Percentiles rank a stretch among this genome's conserved stretches.
These are phyloP conservation scores for Ceratocystis cubensis DNA, from an alignment of 2,329 filamentous ascomycete genomes.

Conservation along the genomic window DNA sequence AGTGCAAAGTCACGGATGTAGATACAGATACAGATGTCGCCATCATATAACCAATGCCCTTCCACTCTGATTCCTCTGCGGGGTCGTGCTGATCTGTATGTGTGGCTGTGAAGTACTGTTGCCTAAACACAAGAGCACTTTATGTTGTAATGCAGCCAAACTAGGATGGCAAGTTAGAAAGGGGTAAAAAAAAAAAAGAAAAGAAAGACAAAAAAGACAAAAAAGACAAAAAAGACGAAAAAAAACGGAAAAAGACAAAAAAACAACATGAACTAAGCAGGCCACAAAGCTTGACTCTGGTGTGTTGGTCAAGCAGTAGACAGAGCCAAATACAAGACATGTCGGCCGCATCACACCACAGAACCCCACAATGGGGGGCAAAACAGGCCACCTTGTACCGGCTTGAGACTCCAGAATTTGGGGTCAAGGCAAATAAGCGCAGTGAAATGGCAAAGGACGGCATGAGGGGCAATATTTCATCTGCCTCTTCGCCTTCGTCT, in stretches of 20 bases:
- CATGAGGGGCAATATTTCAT: not conserved
- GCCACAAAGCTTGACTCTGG: not conserved
- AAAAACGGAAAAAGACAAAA: not conserved
- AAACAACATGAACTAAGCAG: not conserved
- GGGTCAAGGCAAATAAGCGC: not conserved
- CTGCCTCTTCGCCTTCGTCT: too few relatives aligned
- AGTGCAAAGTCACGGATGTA: too few relatives aligned
- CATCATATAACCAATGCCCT: too few relatives aligned
- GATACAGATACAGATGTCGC: too few relatives aligned
- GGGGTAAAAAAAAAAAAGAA: not conserved
- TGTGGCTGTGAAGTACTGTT: not conserved
- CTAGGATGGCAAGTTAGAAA: not conserved
- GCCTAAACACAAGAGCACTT: not conserved
- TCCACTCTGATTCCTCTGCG: too few relatives aligned
- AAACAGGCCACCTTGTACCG: constrained; percentile 13
- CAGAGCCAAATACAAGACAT: not conserved
- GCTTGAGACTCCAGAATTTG: not conserved
- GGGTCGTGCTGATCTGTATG: not conserved
- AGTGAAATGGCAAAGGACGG: not conserved
- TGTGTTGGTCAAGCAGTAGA: not conserved
- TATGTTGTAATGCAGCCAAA: not conserved
- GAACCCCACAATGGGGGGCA: constrained; percentile 9
- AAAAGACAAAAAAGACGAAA: not conserved
- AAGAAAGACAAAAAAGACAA: not conserved
- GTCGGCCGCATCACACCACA: constrained; percentile 6